Conservation (phyloP, 2,329 filamentous ascomycete species). For the Alternaria alternata region DNA sequence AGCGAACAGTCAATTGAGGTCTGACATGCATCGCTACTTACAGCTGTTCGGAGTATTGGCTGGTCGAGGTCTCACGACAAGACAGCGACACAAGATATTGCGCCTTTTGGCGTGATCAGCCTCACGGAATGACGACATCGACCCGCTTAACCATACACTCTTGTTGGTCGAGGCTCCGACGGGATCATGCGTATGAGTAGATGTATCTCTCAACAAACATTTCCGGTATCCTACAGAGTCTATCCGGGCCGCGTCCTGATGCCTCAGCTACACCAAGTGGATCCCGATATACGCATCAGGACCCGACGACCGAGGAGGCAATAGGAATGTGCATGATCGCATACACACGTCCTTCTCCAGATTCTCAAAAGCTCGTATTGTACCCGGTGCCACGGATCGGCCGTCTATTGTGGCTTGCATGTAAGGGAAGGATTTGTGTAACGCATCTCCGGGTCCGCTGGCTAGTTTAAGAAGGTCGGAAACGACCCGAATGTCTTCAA, state of each 20-base stretch:
- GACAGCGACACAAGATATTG: not conserved
- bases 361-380: not conserved
- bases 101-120: not conserved
- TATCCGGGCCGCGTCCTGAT: not conserved
- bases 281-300: conserved; percentile 1
- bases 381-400: conserved; percentile 1
- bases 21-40: not conserved
- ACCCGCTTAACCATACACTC: not conserved
- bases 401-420: conserved; percentile 6
- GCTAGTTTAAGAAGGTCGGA: not conserved
- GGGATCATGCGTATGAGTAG: too few relatives aligned
- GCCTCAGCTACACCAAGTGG: conserved; percentile 2
- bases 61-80: not conserved
- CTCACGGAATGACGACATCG: not conserved
- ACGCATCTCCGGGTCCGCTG: not conserved
- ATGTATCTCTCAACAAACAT: not conserved
- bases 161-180: not conserved
- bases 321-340: not conserved
- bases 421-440: not conserved
- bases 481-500: not conserved
- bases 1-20: not conserved
- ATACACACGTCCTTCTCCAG: conserved; percentile 1
- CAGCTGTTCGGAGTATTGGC: not conserved
- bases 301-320: not conserved
- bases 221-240: not conserved